A percentile compares a stretch with the other conserved stretches of the same genome.
Evolutionary conservation across 306 rosid species (phyloP).

Genomic region (Spatholobus suberectus): DNA sequence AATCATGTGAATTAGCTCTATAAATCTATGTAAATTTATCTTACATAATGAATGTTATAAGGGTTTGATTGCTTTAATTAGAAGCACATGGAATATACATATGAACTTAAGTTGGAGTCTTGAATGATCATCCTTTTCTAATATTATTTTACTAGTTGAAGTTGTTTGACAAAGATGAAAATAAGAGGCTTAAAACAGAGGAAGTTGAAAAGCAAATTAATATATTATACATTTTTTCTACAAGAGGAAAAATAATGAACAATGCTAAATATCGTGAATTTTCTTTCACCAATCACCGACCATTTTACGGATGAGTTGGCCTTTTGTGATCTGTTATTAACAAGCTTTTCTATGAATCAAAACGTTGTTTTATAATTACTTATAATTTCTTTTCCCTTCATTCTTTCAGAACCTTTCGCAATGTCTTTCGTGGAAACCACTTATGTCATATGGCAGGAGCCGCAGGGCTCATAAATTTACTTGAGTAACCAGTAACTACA

Average conservation of each 20-base stretch:
- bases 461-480: neutral
- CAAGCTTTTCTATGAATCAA: neutral
- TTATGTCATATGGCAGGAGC: neutral
- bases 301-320: neutral
- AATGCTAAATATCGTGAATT: neutral
- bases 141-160: neutral
- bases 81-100: no score
- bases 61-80: no score
- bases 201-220: neutral
- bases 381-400: neutral
- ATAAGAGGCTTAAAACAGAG: neutral
- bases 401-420: neutral
- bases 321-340: neutral
- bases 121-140: neutral
- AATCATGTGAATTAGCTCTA: no score
- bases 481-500: neutral
- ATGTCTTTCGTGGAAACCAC: neutral
- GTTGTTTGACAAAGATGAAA: neutral
- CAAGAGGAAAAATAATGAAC: neutral
- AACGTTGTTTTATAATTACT: neutral
- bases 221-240: neutral
- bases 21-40: no score
- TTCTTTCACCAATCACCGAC: neutral
- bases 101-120: no score
- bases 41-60: no score